These are phyloP conservation scores for Platanthera zijinensis DNA, from an alignment of 106 monocot genomes.

Conservation along the genomic window DNA sequence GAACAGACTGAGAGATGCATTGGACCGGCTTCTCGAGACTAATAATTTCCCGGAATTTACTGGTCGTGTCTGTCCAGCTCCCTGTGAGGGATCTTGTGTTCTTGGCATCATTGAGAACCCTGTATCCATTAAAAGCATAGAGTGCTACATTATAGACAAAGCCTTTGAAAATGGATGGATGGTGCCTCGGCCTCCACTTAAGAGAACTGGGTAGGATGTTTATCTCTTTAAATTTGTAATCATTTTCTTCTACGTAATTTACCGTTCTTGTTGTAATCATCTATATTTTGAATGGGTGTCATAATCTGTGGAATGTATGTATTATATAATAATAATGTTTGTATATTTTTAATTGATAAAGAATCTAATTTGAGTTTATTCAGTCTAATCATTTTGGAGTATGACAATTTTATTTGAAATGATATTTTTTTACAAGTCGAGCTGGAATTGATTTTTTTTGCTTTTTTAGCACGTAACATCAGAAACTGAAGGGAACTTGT, in stretches of 20 bases:
- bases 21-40: constrained; percentile 95
- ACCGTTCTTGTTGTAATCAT: neutral
- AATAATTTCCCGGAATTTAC: constrained; percentile 99
- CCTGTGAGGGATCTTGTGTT: constrained; percentile 98
- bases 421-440: no score
- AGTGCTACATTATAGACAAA: constrained; percentile 96
- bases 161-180: constrained; percentile 98
- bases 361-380: no score
- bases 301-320: neutral
- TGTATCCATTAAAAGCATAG: constrained; percentile 97
- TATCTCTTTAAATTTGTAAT: neutral
- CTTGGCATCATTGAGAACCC: constrained; percentile 99
- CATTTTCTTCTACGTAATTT: neutral
- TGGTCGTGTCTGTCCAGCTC: constrained; percentile 94
- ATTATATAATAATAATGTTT: neutral
- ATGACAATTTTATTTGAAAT: no score
- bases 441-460: no score
- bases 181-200: constrained; percentile 78
- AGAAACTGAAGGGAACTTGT: no score
- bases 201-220: constrained; percentile 79
- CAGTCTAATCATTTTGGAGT: no score
- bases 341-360: no score
- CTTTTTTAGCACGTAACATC: no score
- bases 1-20: constrained; percentile 87
- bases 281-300: neutral